Percentiles rank a stretch among this genome's conserved stretches.
Evolutionary conservation across 371 early-diverging fungal species (phyloP).

Genomic region (Rhizopus stolonifer): DNA sequence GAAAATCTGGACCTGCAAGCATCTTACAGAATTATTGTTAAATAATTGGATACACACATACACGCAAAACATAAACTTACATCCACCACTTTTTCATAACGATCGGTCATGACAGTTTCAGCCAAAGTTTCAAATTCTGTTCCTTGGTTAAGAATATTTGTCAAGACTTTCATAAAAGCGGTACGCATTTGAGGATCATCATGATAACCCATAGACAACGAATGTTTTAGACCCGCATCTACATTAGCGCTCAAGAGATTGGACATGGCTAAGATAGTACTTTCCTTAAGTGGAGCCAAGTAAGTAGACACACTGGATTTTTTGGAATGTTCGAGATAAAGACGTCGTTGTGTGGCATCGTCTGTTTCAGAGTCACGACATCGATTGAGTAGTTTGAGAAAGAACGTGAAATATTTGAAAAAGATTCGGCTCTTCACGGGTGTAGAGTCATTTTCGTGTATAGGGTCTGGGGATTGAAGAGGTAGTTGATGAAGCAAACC

Average conservation of each 20-base stretch:
- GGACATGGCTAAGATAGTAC: constrained; percentile 85
- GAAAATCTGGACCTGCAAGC: constrained; percentile 64
- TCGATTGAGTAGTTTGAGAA: constrained; percentile 82
- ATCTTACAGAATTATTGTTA: constrained; percentile 36
- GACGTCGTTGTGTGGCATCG: constrained; percentile 13
- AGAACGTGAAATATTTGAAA: constrained; percentile 86
- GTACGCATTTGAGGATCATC: constrained; percentile 86
- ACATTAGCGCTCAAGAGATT: constrained; percentile 89
- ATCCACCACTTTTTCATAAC: constrained; percentile 77
- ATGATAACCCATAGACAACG: constrained; percentile 89
- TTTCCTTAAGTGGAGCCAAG: constrained; percentile 70
- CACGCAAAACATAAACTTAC: constrained; percentile 26
- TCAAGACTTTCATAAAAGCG: constrained; percentile 90
- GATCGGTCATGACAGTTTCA: constrained; percentile 71
- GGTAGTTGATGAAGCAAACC: constrained; percentile 79
- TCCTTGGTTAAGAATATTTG: constrained; percentile 86
- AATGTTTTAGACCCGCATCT: constrained; percentile 87
- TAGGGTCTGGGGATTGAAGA: constrained; percentile 73
- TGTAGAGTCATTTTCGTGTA: constrained; percentile 62
- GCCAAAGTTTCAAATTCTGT: constrained; percentile 84
- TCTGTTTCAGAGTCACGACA: constrained; percentile 67
- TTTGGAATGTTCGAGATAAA: constrained; percentile 1
- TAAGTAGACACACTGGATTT: constrained; percentile 26
- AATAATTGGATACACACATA: not conserved
- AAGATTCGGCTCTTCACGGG: constrained; percentile 79